Conservation (phyloP, 306 rosid species). For the Pueraria montana region DNA sequence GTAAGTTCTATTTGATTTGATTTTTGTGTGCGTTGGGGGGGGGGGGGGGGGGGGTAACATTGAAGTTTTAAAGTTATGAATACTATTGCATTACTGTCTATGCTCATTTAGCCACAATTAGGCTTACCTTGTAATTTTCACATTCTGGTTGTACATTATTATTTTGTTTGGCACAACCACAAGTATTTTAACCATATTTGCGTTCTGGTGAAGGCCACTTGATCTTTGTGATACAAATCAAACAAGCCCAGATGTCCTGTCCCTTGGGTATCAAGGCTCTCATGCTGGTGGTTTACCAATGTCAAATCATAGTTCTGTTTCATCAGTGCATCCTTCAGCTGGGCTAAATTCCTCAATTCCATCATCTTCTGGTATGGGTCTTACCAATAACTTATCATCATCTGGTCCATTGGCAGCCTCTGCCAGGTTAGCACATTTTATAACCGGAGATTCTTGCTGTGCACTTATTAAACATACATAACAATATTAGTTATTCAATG, state of each 20-base stretch:
- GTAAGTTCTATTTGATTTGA: constrained; percentile 65
- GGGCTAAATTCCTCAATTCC: constrained; percentile 76
- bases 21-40: neutral
- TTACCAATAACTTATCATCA: constrained; percentile 70
- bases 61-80: neutral
- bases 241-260: constrained; percentile 69
- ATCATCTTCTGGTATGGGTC: constrained; percentile 80
- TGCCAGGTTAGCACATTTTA: constrained; percentile 66
- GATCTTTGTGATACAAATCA: constrained; percentile 87
- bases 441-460: constrained; percentile 33
- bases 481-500: neutral
- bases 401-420: constrained; percentile 68
- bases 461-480: neutral
- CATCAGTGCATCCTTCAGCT: constrained; percentile 68
- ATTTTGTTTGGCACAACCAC: constrained; percentile 22
- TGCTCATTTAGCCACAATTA: constrained; percentile 30
- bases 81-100: constrained; percentile 21
- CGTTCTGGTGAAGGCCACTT: constrained; percentile 84
- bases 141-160: constrained; percentile 22
- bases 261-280: constrained; percentile 81
- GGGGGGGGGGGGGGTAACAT: neutral
- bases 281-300: constrained; percentile 75
- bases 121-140: constrained; percentile 19
- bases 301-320: constrained; percentile 75
- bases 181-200: constrained; percentile 42